Evolutionary conservation across 139 green algal genomes (phyloP).

Genomic region (Chlorella sorokiniana): DNA sequence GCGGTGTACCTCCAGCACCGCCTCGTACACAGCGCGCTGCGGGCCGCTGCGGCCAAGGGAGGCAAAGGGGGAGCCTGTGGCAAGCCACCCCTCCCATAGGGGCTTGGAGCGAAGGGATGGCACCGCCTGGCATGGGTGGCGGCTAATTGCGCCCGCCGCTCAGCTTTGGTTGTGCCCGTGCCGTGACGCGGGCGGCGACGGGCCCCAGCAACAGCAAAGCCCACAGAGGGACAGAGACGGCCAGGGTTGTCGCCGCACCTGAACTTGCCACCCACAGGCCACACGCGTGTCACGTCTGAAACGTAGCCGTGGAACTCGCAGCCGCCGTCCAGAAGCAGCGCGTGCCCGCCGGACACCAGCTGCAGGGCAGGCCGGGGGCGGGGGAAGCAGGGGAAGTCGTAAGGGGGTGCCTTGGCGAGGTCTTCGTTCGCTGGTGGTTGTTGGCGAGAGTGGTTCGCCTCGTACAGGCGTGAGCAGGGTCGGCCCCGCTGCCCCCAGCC

Average conservation of each 20-base stretch:
- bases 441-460: no score
- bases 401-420: not conserved
- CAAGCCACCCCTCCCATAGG: no score
- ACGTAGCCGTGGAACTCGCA: constrained; percentile 89
- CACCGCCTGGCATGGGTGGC: not conserved
- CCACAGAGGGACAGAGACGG: no score
- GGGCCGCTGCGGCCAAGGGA: not conserved
- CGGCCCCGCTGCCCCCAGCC: no score
- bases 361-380: constrained; percentile 14
- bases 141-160: no score
- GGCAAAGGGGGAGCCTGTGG: not conserved
- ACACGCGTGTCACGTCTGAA: constrained; percentile 89
- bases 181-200: no score
- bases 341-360: constrained; percentile 54
- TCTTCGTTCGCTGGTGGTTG: not conserved
- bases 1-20: constrained; percentile 65
- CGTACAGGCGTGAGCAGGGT: no score
- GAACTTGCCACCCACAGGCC: constrained; percentile 63
- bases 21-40: constrained; percentile 80
- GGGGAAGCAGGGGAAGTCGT: no score
- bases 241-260: no score
- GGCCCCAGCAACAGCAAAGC: no score
- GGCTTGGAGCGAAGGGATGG: no score
- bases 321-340: constrained; percentile 93
- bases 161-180: no score